Evolutionary conservation across 2,329 filamentous ascomycete species (phyloP).

Genomic region (Sarocladium oryzae): DNA sequence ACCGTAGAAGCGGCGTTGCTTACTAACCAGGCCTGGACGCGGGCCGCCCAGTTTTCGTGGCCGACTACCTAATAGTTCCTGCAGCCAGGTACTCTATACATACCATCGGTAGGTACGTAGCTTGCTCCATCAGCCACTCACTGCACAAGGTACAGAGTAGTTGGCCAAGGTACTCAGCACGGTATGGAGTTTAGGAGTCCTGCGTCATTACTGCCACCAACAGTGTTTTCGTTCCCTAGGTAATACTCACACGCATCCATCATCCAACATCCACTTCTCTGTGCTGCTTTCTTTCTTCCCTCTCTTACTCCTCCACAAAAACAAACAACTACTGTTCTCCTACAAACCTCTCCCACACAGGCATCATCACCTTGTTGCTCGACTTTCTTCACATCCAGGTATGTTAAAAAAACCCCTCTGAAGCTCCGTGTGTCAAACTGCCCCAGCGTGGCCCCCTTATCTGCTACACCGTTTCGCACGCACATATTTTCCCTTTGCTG

Average conservation of each 20-base stretch:
- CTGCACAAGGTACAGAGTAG: too few relatives aligned
- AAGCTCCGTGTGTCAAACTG: background rate
- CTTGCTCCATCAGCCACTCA: too few relatives aligned
- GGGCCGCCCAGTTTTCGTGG: too few relatives aligned
- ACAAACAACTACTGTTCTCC: background rate
- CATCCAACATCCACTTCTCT: constrained; percentile 1
- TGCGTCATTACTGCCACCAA: constrained; percentile 2
- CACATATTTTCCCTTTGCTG: background rate
- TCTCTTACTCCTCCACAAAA: background rate
- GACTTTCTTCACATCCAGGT: background rate
- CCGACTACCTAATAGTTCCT: too few relatives aligned
- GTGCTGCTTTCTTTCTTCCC: constrained; percentile 9
- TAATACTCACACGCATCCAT: too few relatives aligned
- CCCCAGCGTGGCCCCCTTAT: background rate
- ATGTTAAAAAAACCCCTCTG: background rate
- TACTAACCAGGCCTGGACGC: too few relatives aligned
- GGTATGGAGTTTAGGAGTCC: too few relatives aligned
- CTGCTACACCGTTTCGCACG: background rate
- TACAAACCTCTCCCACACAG: background rate
- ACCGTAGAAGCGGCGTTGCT: too few relatives aligned
- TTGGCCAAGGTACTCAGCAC: too few relatives aligned
- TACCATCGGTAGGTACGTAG: too few relatives aligned
- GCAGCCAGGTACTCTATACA: too few relatives aligned
- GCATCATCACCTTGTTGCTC: constrained; percentile 1
- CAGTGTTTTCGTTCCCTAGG: too few relatives aligned